Evolutionary conservation across 2,329 filamentous ascomycete genomes (phyloP).

Genomic region (Verticillium alfalfae): DNA sequence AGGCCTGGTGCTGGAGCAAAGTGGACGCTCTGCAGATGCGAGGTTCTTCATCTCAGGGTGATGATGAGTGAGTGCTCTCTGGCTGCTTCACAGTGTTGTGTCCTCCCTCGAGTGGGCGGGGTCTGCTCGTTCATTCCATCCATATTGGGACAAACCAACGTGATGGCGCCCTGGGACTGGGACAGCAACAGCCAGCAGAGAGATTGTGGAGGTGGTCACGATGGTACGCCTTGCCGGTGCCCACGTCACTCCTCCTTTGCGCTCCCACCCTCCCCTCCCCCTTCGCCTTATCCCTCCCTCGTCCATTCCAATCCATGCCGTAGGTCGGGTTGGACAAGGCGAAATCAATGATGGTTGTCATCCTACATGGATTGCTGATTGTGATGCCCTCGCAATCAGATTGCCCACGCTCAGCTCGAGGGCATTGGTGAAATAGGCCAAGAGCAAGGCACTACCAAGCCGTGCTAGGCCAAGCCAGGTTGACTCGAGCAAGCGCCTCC

Average conservation of each 20-base stretch:
- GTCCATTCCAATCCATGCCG: neutral
- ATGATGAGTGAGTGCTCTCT: neutral
- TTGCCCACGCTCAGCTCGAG: neutral
- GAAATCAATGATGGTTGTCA: neutral
- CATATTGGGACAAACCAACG: neutral
- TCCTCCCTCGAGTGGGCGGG: neutral
- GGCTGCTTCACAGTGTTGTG: neutral
- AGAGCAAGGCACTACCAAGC: neutral
- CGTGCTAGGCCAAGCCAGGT: neutral
- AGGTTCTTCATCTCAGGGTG: neutral
- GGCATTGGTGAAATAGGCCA: neutral
- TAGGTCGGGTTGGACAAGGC: neutral
- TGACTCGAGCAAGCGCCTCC: neutral
- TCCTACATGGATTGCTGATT: neutral
- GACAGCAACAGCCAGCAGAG: neutral
- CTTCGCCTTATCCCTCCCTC: neutral
- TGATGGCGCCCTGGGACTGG: neutral
- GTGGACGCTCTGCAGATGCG: neutral
- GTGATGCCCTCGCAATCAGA: neutral
- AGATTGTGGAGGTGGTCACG: neutral
- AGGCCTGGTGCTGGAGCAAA: neutral
- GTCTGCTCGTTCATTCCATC: neutral
- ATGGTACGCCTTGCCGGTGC: neutral
- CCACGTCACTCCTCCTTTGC: neutral
- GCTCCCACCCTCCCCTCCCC: neutral